Conservation (phyloP, 75 land plant genomes). For the Isoetes taiwanensis region DNA sequence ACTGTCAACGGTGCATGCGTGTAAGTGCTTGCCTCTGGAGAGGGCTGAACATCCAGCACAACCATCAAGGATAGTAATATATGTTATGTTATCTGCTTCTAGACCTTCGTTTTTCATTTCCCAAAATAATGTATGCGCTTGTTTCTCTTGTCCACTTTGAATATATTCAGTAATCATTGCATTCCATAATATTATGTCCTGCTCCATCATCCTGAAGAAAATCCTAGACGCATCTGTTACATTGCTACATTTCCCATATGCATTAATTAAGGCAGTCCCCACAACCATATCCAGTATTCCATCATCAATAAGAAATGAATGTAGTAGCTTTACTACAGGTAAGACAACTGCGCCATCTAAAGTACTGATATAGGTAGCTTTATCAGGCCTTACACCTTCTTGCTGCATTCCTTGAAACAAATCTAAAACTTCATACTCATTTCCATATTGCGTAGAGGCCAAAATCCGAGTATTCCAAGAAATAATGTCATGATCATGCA, state of each 20-base stretch:
- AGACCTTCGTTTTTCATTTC: conserved; percentile 38
- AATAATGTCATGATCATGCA: conserved; percentile 30
- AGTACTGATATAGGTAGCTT: conserved; percentile 6
- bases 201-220: conserved; percentile 39
- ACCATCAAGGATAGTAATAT: conserved; percentile 42
- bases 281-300: not conserved
- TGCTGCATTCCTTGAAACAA: conserved; percentile 10
- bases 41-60: conserved; percentile 37
- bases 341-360: not conserved
- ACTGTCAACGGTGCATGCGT: conserved; percentile 1
- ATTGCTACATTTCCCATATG: conserved; percentile 5
- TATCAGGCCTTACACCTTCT: conserved; percentile 9
- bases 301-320: conserved; percentile 5
- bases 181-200: conserved; percentile 59
- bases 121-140: conserved; percentile 39
- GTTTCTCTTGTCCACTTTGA: conserved; percentile 39
- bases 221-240: conserved; percentile 1
- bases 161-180: conserved; percentile 47
- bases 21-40: conserved; percentile 20
- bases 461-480: conserved; percentile 25
- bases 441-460: conserved; percentile 14
- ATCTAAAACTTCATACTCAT: conserved; percentile 9
- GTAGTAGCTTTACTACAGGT: conserved; percentile 20
- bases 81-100: conserved; percentile 27
- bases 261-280: not conserved